phyloP scores from a whole-genome alignment of 768 basidiomycete genomes.

The Leccinellum luteum region DNA sequence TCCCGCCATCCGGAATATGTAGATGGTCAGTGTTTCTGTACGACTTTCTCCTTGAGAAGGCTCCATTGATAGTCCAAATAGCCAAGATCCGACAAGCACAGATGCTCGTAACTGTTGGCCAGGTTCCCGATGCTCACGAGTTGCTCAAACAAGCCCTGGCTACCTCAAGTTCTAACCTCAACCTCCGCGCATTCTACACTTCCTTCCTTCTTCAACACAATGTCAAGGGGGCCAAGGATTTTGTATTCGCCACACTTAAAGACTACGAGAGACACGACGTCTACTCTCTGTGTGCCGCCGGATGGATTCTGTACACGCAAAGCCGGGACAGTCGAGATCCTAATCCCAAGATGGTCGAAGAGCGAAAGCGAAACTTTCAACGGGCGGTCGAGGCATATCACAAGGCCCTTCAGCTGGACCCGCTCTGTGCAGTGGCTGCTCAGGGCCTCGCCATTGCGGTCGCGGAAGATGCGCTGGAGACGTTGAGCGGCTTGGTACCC shows the following conservation, averaged over 20 bases:
- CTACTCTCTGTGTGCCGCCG: constrained; percentile 88
- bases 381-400: constrained; percentile 90
- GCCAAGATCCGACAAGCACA: constrained; percentile 92
- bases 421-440: constrained; percentile 87
- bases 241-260: constrained; percentile 85
- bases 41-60: neutral
- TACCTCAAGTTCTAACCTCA: constrained; percentile 74
- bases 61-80: constrained; percentile 32
- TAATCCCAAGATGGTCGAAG: constrained; percentile 46
- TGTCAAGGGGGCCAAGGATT: constrained; percentile 75
- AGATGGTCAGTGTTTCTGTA: constrained; percentile 65
- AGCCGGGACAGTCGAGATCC: constrained; percentile 80
- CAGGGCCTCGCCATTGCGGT: constrained; percentile 93
- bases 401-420: constrained; percentile 82
- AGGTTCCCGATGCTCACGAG: constrained; percentile 79
- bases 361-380: constrained; percentile 74
- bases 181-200: constrained; percentile 90
- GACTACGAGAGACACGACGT: constrained; percentile 85
- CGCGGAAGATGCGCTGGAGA: constrained; percentile 86
- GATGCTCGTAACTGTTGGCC: constrained; percentile 67
- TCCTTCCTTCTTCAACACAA: constrained; percentile 86
- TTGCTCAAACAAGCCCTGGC: constrained; percentile 86
- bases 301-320: constrained; percentile 81
- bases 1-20: constrained; percentile 93
- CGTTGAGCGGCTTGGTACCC: constrained; percentile 51